Percentiles rank a stretch among this genome's conserved stretches.
Evolutionary conservation across 305 asterid species (phyloP).

Genomic region (Solanum hybrid): DNA sequence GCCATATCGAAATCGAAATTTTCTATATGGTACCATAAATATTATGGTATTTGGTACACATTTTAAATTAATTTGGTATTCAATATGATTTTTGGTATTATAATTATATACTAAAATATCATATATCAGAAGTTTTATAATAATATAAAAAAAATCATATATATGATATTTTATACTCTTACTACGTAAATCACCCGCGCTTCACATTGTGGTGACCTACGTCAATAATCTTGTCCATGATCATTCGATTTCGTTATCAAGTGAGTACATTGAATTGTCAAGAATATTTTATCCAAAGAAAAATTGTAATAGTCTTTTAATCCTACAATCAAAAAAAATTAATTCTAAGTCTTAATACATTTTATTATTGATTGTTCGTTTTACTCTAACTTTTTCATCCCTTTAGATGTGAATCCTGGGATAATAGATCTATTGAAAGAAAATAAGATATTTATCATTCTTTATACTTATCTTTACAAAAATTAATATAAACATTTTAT

Average conservation of each 20-base stretch:
- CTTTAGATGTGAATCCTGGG: background rate
- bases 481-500: too few relatives aligned
- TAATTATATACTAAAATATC: too few relatives aligned
- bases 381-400: background rate
- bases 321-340: too few relatives aligned
- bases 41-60: background rate
- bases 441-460: too few relatives aligned
- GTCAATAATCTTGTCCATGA: too few relatives aligned
- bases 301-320: too few relatives aligned
- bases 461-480: background rate
- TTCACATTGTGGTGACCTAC: background rate
- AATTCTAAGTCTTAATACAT: background rate
- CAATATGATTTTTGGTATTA: background rate
- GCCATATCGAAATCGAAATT: background rate
- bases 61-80: background rate
- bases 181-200: background rate
- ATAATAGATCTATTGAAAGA: background rate
- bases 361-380: background rate
- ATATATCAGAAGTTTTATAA: background rate
- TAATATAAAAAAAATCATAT: background rate
- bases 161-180: too few relatives aligned
- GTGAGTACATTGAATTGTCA: too few relatives aligned
- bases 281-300: too few relatives aligned
- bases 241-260: too few relatives aligned
- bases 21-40: too few relatives aligned